Percentiles rank a stretch among this genome's conserved stretches.
Evolutionary conservation across 2,329 filamentous ascomycete species (phyloP).

Genomic region (Calonectria naviculata): DNA sequence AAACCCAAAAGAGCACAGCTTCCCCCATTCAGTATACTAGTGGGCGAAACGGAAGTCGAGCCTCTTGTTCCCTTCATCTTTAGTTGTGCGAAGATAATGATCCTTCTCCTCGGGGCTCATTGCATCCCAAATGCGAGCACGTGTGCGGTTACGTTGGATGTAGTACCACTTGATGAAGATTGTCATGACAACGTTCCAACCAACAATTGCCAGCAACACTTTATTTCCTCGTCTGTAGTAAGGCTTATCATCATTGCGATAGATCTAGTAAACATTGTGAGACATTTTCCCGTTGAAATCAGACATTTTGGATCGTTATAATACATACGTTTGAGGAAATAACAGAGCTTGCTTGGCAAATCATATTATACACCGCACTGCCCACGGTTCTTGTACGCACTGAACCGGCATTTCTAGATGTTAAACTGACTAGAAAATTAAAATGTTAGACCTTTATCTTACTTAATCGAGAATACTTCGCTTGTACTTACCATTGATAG

Average conservation of each 20-base stretch:
- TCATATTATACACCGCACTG: slow-evolving; percentile 66
- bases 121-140: slow-evolving; percentile 57
- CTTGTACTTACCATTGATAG: not conserved
- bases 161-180: slow-evolving; percentile 64
- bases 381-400: slow-evolving; percentile 69
- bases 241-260: slow-evolving; percentile 50
- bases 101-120: slow-evolving; percentile 55
- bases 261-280: slow-evolving; percentile 44
- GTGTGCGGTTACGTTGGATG: slow-evolving; percentile 56
- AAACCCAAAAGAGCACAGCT: too few species aligned
- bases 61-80: slow-evolving; percentile 57
- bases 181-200: slow-evolving; percentile 61
- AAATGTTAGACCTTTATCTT: not conserved
- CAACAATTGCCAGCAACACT: slow-evolving; percentile 58
- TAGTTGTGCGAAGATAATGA: slow-evolving; percentile 49
- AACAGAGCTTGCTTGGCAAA: slow-evolving; percentile 47
- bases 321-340: slow-evolving; percentile 41
- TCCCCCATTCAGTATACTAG: slow-evolving; percentile 27
- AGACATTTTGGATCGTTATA: too few species aligned
- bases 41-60: slow-evolving; percentile 56
- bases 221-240: slow-evolving; percentile 58
- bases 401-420: slow-evolving; percentile 67
- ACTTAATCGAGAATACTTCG: fast-evolving
- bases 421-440: slow-evolving; percentile 61
- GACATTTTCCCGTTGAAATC: too few species aligned